Evolutionary conservation across 108 stramenopile species (phyloP), one percentile per base, ranked within the genome.

Genomic region (Poteriospumella lacustris): DNA sequence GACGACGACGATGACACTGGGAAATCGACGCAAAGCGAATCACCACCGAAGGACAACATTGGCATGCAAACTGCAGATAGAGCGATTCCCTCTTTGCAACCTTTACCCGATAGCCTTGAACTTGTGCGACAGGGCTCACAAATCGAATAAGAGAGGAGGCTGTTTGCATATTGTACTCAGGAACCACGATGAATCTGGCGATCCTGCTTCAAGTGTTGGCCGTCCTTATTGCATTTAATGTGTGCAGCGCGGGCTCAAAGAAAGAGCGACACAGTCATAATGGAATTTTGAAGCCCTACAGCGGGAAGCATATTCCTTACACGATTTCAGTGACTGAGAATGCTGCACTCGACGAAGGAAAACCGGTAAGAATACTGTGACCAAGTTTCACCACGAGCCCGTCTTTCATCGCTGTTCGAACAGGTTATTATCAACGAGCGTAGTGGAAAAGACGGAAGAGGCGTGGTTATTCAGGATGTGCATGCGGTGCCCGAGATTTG

Each of bases 401-500:
- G 24, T 19, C 52, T 19, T 56, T 56, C 15, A 56, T 56, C 19
- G 24, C 52, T 19, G 15, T 56, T 56, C 24, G 52, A 56, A 56
- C 15, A 64, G 60, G 60, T 64, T 12, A 31, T 24, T 31, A 12
- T 64, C 31, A 64, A 64, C 36, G 60, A 64, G 36, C 28, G 60
- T 5, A 34, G 33, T 64, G 60, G 60, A 34, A 19, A 64, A 34
- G 9, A 19, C 36, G 60, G 60, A 12, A 26, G 60, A 9, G 60
- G 60, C 36, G 31, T 64, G 31, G 60, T 64, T 12, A 64, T 64
- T 64, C 60, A 64, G 31, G 60, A 64, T 64, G 60, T 64, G 15
- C 12, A 3, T 34, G 60, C 60, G 28, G 33, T 24, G 9, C 60
- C 60, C 5, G 15, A 26, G 36, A 33, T 64, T 24, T 64, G 60